Percentiles rank a stretch among this genome's conserved stretches.
phyloP scores from a whole-genome alignment of 345 rosid genomes.

The Microthlaspi erraticum region DNA sequence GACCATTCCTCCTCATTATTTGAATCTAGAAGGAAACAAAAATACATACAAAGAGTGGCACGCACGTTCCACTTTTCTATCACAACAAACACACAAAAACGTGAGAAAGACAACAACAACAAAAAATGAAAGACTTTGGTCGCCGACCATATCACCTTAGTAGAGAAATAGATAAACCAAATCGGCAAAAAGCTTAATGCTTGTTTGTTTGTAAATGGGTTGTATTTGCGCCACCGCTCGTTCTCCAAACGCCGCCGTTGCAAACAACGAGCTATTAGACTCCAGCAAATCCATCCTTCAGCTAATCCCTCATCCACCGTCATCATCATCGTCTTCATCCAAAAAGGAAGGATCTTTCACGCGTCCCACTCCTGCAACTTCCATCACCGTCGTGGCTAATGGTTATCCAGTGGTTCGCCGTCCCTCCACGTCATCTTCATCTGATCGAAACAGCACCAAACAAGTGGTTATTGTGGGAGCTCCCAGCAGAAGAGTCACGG shows the following conservation, averaged over 20 bases:
- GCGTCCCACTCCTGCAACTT: slow-evolving; percentile 30
- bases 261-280: slow-evolving; percentile 30
- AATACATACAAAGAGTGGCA: slow-evolving; percentile 33
- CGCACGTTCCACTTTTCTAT: slow-evolving; percentile 35
- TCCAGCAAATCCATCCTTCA: slow-evolving; percentile 44
- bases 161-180: slow-evolving; percentile 16
- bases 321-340: slow-evolving; percentile 31
- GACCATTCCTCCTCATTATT: slow-evolving; percentile 12
- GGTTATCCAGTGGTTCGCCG: slow-evolving; percentile 32
- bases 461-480: slow-evolving; percentile 31
- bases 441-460: slow-evolving; percentile 29
- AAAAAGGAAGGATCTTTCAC: slow-evolving; percentile 31
- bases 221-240: slow-evolving; percentile 47
- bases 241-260: slow-evolving; percentile 41
- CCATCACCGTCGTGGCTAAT: slow-evolving; percentile 41
- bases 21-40: slow-evolving; percentile 14
- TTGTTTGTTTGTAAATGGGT: slow-evolving; percentile 43
- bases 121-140: slow-evolving; percentile 20
- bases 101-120: slow-evolving; percentile 44
- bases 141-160: slow-evolving; percentile 33
- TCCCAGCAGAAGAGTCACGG: slow-evolving; percentile 31
- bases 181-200: slow-evolving; percentile 20
- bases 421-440: slow-evolving; percentile 40
- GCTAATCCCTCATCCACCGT: slow-evolving; percentile 31
- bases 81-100: slow-evolving; percentile 38